Evolutionary conservation across 2,329 filamentous ascomycete species (phyloP).

Genomic region (Aspergillus luchuensis): DNA sequence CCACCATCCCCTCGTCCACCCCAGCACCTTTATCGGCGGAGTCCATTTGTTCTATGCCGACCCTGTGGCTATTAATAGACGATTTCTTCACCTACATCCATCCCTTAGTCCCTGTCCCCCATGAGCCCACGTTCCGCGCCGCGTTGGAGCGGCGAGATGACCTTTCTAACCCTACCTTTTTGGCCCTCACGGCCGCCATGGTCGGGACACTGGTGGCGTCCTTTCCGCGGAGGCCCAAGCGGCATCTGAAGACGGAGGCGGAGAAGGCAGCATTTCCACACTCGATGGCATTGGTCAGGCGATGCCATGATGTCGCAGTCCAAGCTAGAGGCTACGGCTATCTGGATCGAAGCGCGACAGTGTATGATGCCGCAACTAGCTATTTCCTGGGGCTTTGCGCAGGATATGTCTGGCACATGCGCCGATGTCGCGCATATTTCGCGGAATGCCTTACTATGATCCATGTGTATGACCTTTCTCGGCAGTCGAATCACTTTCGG

Average conservation of each 20-base stretch:
- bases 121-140: slow-evolving; percentile 50
- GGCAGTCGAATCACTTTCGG: slow-evolving; percentile 20
- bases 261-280: slow-evolving; percentile 44
- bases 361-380: slow-evolving; percentile 49
- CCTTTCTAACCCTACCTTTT: slow-evolving; percentile 43
- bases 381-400: slow-evolving; percentile 47
- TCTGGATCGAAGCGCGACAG: slow-evolving; percentile 44
- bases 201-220: slow-evolving; percentile 48
- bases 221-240: slow-evolving; percentile 47
- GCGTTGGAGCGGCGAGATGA: slow-evolving; percentile 48
- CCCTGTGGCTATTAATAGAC: slow-evolving; percentile 45
- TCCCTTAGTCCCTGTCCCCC: slow-evolving; percentile 49
- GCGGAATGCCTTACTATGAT: slow-evolving; percentile 47
- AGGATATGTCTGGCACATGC: slow-evolving; percentile 44
- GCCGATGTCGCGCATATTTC: slow-evolving; percentile 45
- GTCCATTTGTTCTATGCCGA: slow-evolving; percentile 47
- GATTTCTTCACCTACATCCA: slow-evolving; percentile 54
- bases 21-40: slow-evolving; percentile 53
- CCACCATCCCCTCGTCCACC: slow-evolving; percentile 34
- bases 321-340: slow-evolving; percentile 49
- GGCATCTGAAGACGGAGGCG: slow-evolving; percentile 42
- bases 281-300: slow-evolving; percentile 45
- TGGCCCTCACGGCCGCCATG: slow-evolving; percentile 50
- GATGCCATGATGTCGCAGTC: slow-evolving; percentile 47
- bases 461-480: slow-evolving; percentile 43